Base-by-base conservation (phyloP, 2,329 filamentous ascomycete genomes). In the Fusarium mangiferae region DNA sequence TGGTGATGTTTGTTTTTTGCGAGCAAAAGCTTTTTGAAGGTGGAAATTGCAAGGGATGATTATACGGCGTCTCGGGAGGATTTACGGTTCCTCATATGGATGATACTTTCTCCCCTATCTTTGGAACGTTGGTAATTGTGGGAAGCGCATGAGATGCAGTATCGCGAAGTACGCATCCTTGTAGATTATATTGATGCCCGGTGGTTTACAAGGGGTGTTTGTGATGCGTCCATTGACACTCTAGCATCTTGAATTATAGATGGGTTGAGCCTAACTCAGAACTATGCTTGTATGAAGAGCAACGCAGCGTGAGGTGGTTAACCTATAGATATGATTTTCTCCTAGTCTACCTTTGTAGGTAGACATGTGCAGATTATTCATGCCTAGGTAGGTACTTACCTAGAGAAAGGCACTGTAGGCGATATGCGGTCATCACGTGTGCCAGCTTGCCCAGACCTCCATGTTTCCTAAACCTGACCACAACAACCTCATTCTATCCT, bases 1-100 rank as follows among this genome's bases (percentile, higher is more conserved):
- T 69, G 72, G 73, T 69, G 67, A 71, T 76, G 74, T 61, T 52
- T 70, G 58, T 72, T 70, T 77, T 33, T 79, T 75, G 66, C 65
- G 52, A 78, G 77, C 69, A 78, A 78, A 78, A 79, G 72, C 73
- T 73, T 69, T 67, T 55, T 66, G 56, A 66, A 75, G 75, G 66
- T 72, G 73, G 75, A 73, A 73, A 73, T 72, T 66, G 73, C 66
- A 55, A 74, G 70, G 70, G 68, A 71, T 73, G 68, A 48, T 75
- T 68, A 73, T 74, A 76, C 59, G 76, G 78, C 75, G 77, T 78
- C 77, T 77, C 51, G 74, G 78, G 69, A 77, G 74, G 75, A 68
- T 55, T 52, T 68, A 55, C 63, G 64, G 73, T 68, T 73, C 74
- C 75, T 78, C 77, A 74, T 70, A 69, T 59, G 66, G 70, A 72